Evolutionary conservation across 257 asterid genomes (phyloP), one percentile per base, ranked within the genome.

Genomic region (Lycium ferocissimum): DNA sequence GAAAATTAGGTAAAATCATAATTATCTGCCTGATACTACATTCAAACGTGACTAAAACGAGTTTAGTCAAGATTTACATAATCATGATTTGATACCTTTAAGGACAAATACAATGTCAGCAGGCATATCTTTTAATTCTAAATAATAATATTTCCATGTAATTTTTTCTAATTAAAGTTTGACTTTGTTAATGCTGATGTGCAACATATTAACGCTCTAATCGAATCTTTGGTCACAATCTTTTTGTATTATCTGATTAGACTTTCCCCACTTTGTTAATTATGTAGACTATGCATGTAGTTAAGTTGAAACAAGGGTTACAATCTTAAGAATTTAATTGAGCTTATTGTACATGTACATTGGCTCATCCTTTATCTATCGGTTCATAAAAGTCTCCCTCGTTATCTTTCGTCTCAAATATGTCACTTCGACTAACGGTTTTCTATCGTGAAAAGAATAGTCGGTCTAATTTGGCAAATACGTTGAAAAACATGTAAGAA

Each of bases 21-120:
- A 40, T 40, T 40, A 51, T 8, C 56, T 1, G 56, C 12, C 8
- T 6, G 12, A 7, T 10, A 51, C 10, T 7, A 10, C 3, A 26
- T 37, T 66, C 12, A 66, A 66, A 66, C 73, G 73, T 66, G 38
- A 66, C 15, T 12, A 66, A 26, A 66, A 66, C 5, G 11, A 6
- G 8, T 26, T 66, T 66, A 66, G 73, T 66, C 73, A 66, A 66
- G 38, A 66, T 66, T 66, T 20, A 20, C 14, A 66, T 66, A 63
- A 5, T 65, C 10, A 65, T 65, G 6, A 6, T 6, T 51, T 51
- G 56, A 51, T 8, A 9, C 33, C 11, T n/a, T 12, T n/a, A 65
- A 18, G 10, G 12, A 65, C 72, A 20, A 65, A 66, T 20, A 66
- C 40, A 1, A 66, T 51, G 56, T 51, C 56, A 51, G 7, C 2